Base-by-base conservation (phyloP, 1,139 yeast genomes). In the Taiozyma sp. region DNA sequence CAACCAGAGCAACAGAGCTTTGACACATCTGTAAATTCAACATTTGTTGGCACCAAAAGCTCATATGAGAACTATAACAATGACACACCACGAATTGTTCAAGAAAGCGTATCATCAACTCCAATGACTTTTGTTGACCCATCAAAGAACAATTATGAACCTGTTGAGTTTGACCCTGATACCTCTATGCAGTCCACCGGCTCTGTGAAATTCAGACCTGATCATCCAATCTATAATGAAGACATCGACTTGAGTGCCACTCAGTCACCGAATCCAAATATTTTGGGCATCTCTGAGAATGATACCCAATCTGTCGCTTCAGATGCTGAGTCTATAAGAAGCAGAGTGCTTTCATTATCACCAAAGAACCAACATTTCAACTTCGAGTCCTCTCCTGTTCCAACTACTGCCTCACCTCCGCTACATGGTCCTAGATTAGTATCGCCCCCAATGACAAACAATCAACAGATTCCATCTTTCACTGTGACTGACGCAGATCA, bases 321-420 rank as follows among this genome's bases (percentile, higher is more conserved):
- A 5, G 60, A 56, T 44, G 49, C 39, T 24, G 57, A 54, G 24
- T 58, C 62, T 1, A 49, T 58, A 49, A 48, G 52, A 30, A 57
- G 61, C 50, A 55, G 53, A 12, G 50, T 59, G 10, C 45, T 59
- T 6, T 43, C 48, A 8, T 44, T 51, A 39, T 47, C 28, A 4
- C 53, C 53, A 41, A 48, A 46, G 39, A 51, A 51, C 39, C 54
- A 50, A 43, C 54, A 51, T n/a, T 44, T 51, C 32, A 47, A 49
- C 32, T 51, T 54, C 28, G 57, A 49, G 32, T 34, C 29, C 13
- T 32, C 36, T 2, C 19, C 36, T 32, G 4, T n/a, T 7, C 9
- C 16, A 32, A 32, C 9, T n/a, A 7, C 36, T 1, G 9, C 41
- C 2, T 38, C 41, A 38, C 9, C 24, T 19, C 41, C 41, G 10